These are phyloP conservation scores for Niebla homalea DNA, from an alignment of 495 filamentous ascomycete species.

Conservation along the genomic window DNA sequence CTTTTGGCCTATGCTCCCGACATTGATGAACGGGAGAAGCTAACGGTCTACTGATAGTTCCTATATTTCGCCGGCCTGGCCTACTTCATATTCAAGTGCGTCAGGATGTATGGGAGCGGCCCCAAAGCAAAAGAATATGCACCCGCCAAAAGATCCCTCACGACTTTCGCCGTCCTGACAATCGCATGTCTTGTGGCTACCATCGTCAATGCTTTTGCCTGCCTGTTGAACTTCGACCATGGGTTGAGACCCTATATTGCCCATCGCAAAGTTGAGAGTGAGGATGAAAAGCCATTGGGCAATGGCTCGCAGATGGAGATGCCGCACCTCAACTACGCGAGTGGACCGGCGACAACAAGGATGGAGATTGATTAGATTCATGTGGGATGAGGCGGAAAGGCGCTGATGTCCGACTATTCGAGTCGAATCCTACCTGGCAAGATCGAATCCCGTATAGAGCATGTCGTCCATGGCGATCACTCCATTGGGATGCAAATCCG, in stretches of 20 bases:
- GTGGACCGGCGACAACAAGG: constrained; percentile 45
- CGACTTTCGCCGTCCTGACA: constrained; percentile 87
- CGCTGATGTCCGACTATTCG: background rate
- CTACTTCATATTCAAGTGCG: constrained; percentile 97
- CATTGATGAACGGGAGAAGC: background rate
- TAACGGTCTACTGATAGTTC: constrained; percentile 30
- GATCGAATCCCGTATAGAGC: no score
- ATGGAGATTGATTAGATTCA: constrained; percentile 73
- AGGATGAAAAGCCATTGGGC: constrained; percentile 52
- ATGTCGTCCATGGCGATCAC: no score
- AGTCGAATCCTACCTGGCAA: background rate
- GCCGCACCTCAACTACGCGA: constrained; percentile 31
- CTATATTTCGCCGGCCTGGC: constrained; percentile 81
- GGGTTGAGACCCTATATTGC: constrained; percentile 81
- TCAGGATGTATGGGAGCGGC: constrained; percentile 70
- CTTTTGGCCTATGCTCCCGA: background rate
- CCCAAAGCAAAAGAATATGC: constrained; percentile 41
- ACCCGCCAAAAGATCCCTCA: constrained; percentile 66
- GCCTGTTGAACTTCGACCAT: constrained; percentile 79
- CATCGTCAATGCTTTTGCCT: constrained; percentile 76
- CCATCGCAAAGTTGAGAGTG: constrained; percentile 42
- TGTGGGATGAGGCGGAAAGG: background rate
- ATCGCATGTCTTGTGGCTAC: constrained; percentile 77
- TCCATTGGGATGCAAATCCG: no score
- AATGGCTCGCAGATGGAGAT: constrained; percentile 44